These are phyloP conservation scores for Ascosphaera aggregata DNA, from an alignment of 2,329 filamentous ascomycete genomes.

Conservation along the genomic window DNA sequence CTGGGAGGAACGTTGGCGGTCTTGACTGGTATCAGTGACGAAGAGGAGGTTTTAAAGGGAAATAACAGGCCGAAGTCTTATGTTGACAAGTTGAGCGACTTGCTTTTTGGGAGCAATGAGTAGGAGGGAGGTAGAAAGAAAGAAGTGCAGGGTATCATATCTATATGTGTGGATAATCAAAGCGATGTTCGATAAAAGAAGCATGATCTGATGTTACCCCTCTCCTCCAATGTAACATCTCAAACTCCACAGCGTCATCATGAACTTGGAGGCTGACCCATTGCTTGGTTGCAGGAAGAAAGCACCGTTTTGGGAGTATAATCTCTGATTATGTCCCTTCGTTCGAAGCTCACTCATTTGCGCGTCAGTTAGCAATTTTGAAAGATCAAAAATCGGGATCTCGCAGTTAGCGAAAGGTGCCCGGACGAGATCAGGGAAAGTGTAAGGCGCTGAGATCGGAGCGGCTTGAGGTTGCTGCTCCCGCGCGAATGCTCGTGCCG, in stretches of 20 bases:
- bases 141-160: neutral
- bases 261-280: conserved; percentile 9
- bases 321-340: conserved; percentile 3
- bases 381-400: conserved; percentile 17
- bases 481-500: too few relatives aligned
- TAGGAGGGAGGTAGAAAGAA: neutral
- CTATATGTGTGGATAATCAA: neutral
- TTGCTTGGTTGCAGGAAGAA: conserved; percentile 15
- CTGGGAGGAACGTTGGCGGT: conserved; percentile 82
- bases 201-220: too few relatives aligned
- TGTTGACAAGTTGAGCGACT: conserved; percentile 61
- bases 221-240: conserved; percentile 11
- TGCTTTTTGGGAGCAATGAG: conserved; percentile 18
- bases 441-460: conserved; percentile 1
- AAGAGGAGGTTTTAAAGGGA: conserved; percentile 61
- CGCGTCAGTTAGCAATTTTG: conserved; percentile 10
- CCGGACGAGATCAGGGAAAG: conserved; percentile 10
- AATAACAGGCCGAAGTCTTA: conserved; percentile 58
- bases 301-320: conserved; percentile 11
- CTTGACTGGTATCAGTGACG: conserved; percentile 62
- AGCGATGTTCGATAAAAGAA: too few relatives aligned
- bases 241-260: conserved; percentile 18
- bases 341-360: conserved; percentile 12
- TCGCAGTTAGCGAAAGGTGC: conserved; percentile 11
- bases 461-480: too few relatives aligned